These are phyloP conservation scores for Artemisia annua DNA, from an alignment of 129 eudicot genomes.

Conservation along the genomic window DNA sequence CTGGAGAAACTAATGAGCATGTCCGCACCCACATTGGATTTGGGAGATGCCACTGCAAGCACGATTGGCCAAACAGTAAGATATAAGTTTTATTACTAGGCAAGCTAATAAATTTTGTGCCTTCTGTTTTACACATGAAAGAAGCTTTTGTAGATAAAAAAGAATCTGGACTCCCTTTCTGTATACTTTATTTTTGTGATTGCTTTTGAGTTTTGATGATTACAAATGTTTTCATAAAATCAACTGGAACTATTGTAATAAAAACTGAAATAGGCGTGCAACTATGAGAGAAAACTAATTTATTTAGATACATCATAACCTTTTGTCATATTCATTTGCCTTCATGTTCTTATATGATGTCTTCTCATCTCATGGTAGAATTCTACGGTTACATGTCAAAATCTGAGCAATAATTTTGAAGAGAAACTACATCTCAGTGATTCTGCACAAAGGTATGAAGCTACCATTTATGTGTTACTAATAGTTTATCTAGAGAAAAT, in stretches of 20 bases:
- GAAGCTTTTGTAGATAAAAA: conserved; percentile 4
- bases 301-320: conserved; percentile 12
- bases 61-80: conserved; percentile 42
- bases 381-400: conserved; percentile 23
- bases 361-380: conserved; percentile 19
- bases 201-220: no score
- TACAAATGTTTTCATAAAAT: no score
- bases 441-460: conserved; percentile 39
- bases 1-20: conserved; percentile 68
- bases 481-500: neutral
- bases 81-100: neutral
- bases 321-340: no score
- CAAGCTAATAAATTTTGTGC: neutral
- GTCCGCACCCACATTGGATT: conserved; percentile 50
- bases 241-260: no score
- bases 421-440: conserved; percentile 19
- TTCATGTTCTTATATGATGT: conserved; percentile 10
- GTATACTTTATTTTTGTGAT: neutral
- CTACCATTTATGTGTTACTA: no score
- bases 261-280: no score
- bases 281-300: neutral
- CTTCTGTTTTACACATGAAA: neutral
- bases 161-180: no score
- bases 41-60: conserved; percentile 42
- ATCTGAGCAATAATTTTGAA: conserved; percentile 18